Evolutionary conservation across 768 basidiomycete species (phyloP).

Genomic region (Amanita pallidorosea): DNA sequence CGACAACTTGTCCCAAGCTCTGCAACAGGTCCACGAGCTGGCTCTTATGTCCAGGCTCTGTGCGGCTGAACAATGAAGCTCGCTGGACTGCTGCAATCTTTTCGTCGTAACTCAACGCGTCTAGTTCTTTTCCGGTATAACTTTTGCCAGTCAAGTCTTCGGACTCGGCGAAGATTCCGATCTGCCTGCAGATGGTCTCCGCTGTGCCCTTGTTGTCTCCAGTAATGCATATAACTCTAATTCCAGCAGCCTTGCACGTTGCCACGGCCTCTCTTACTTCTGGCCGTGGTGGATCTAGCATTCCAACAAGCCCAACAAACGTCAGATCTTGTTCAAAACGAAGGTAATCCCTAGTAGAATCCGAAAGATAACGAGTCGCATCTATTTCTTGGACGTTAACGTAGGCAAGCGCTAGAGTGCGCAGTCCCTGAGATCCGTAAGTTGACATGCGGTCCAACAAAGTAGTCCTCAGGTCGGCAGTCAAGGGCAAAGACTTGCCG

Average conservation of each 20-base stretch:
- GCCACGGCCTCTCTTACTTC: slow-evolving; percentile 82
- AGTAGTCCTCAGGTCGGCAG: slow-evolving; percentile 41
- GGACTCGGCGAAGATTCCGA: slow-evolving; percentile 81
- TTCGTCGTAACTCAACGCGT: slow-evolving; percentile 67
- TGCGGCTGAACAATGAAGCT: slow-evolving; percentile 85
- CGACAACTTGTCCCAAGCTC: slow-evolving; percentile 84
- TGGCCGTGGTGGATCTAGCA: slow-evolving; percentile 96
- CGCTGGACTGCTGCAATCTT: slow-evolving; percentile 80
- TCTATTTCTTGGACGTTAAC: slow-evolving; percentile 69
- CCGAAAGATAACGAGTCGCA: slow-evolving; percentile 69
- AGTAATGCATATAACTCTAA: slow-evolving; percentile 94
- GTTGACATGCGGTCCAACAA: slow-evolving; percentile 57
- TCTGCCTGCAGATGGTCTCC: slow-evolving; percentile 92
- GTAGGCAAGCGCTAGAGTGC: slow-evolving; percentile 89
- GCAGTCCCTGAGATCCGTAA: slow-evolving; percentile 76
- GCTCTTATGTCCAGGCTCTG: slow-evolving; percentile 91
- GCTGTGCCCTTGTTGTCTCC: slow-evolving; percentile 98
- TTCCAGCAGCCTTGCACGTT: slow-evolving; percentile 87
- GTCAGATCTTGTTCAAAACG: slow-evolving; percentile 88
- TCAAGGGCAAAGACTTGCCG: slow-evolving; percentile 54
- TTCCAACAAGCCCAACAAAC: slow-evolving; percentile 93
- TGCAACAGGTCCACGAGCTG: slow-evolving; percentile 93
- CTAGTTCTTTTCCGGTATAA: slow-evolving; percentile 89
- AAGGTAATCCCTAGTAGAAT: slow-evolving; percentile 71
- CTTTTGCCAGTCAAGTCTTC: slow-evolving; percentile 94